These are phyloP conservation scores for Omphalotus olearius DNA, from an alignment of 1,284 basidiomycete genomes.

Conservation along the genomic window DNA sequence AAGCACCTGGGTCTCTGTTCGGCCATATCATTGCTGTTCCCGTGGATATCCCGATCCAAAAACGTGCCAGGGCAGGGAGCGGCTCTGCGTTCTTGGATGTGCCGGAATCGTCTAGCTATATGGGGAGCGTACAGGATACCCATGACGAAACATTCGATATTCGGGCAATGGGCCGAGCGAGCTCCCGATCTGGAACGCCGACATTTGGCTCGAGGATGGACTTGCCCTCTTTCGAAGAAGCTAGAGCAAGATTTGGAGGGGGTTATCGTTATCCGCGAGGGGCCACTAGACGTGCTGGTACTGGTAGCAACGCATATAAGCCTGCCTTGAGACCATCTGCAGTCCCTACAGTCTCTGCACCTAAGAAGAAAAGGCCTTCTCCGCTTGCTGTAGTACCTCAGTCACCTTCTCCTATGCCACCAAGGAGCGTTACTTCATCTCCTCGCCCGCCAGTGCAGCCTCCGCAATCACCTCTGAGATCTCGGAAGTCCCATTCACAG, in stretches of 20 bases:
- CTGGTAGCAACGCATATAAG: slow-evolving; percentile 7
- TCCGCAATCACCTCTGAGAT: slow-evolving; percentile 6
- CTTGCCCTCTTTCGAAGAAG: slow-evolving; percentile 38
- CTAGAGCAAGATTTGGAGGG: slow-evolving; percentile 33
- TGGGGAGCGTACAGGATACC: slow-evolving; percentile 1
- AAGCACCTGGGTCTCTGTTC: slow-evolving; percentile 57
- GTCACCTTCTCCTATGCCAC: slow-evolving; percentile 10
- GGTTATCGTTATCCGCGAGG: slow-evolving; percentile 23
- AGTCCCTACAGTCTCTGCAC: not conserved
- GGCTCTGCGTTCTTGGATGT: slow-evolving; percentile 26
- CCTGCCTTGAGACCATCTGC: slow-evolving; percentile 12
- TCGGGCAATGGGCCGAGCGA: slow-evolving; percentile 26
- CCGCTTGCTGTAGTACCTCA: slow-evolving; percentile 10
- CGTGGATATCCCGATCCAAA: slow-evolving; percentile 37
- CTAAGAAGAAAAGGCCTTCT: slow-evolving; percentile 13
- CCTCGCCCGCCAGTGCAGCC: not conserved
- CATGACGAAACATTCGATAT: slow-evolving; percentile 22
- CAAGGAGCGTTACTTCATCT: slow-evolving; percentile 3
- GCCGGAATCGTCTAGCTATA: slow-evolving; percentile 1
- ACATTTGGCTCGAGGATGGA: slow-evolving; percentile 50
- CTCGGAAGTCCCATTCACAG: slow-evolving; percentile 13
- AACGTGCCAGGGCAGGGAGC: slow-evolving; percentile 20
- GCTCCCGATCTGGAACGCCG: slow-evolving; percentile 50
- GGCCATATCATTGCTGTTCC: slow-evolving; percentile 66
- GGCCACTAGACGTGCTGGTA: slow-evolving; percentile 12